phyloP scores from a whole-genome alignment of 2,329 filamentous ascomycete genomes.

The Fusarium mundagurra region DNA sequence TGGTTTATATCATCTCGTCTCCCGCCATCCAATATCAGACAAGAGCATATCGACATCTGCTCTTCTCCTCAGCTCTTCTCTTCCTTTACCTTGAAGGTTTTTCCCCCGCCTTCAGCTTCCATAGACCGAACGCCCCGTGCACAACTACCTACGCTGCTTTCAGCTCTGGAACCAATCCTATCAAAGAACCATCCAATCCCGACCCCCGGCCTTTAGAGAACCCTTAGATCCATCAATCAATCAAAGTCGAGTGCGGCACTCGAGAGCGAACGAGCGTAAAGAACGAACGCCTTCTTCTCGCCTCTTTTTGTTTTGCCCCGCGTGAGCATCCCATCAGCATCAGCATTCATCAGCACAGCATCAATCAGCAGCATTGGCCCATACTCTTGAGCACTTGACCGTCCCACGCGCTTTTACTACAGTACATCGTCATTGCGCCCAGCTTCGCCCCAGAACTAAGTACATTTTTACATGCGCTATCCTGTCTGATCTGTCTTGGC shows the following conservation, averaged over 20 bases:
- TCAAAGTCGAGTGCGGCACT: background rate
- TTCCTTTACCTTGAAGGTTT: background rate
- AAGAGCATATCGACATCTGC: background rate
- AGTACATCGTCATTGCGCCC: constrained; percentile 21
- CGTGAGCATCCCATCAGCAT: constrained; percentile 25
- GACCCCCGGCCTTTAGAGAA: background rate
- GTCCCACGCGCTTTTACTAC: constrained; percentile 3
- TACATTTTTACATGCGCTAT: constrained; percentile 20
- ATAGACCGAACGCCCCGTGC: constrained; percentile 28
- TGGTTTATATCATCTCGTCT: constrained; percentile 10
- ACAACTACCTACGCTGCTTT: constrained; percentile 15
- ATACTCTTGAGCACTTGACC: background rate
- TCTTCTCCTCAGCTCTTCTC: background rate
- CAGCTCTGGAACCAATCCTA: constrained; percentile 16
- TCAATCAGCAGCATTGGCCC: constrained; percentile 6
- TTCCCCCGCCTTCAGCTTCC: constrained; percentile 31
- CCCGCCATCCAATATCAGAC: background rate
- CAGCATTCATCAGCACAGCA: constrained; percentile 19
- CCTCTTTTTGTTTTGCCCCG: constrained; percentile 22
- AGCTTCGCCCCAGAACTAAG: constrained; percentile 12
- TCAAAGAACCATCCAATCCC: constrained; percentile 1
- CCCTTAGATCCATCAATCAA: constrained; percentile 15
- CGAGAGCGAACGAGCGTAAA: background rate
- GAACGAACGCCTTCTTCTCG: constrained; percentile 2
- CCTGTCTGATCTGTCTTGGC: constrained; percentile 33